Conservation (phyloP, 2,329 filamentous ascomycete genomes). For the Verticillium nubilum region DNA sequence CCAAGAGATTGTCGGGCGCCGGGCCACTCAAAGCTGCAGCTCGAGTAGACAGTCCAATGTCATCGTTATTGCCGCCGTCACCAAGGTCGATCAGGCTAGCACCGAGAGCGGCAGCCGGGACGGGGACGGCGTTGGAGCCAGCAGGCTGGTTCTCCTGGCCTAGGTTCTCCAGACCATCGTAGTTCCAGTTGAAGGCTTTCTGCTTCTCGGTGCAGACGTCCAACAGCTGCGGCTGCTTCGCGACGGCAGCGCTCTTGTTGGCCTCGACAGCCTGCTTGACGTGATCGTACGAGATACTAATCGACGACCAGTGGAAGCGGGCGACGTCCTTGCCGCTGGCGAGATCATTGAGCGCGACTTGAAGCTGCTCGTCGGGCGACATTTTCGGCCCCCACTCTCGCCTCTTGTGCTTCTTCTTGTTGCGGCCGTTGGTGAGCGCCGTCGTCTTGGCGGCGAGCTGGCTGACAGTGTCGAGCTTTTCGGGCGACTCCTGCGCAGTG, state of each 20-base stretch:
- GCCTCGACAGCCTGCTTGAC: not conserved
- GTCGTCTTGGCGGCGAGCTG: not conserved
- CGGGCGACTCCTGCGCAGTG: not conserved
- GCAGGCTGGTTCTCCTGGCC: not conserved
- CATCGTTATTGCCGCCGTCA: slow-evolving; percentile 40
- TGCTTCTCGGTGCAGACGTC: not conserved
- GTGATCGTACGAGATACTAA: not conserved
- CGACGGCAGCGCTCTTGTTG: not conserved
- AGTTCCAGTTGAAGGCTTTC: not conserved
- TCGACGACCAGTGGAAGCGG: not conserved
- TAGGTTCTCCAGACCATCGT: not conserved
- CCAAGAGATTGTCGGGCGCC: not conserved
- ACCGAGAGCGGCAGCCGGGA: no score
- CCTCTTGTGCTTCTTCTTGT: not conserved
- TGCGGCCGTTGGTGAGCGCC: not conserved
- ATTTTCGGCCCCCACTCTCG: not conserved
- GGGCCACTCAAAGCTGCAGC: not conserved
- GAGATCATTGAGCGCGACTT: not conserved
- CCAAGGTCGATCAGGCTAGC: slow-evolving; percentile 44
- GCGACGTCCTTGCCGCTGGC: not conserved
- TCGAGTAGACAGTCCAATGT: not conserved
- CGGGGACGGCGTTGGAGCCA: not conserved
- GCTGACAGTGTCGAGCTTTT: not conserved
- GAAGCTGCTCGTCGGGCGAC: not conserved
- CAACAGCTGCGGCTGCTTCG: not conserved